Percentiles rank a stretch among this genome's conserved stretches.
These are phyloP conservation scores for Neurospora sp. DNA, from an alignment of 495 filamentous ascomycete species.

Conservation along the genomic window DNA sequence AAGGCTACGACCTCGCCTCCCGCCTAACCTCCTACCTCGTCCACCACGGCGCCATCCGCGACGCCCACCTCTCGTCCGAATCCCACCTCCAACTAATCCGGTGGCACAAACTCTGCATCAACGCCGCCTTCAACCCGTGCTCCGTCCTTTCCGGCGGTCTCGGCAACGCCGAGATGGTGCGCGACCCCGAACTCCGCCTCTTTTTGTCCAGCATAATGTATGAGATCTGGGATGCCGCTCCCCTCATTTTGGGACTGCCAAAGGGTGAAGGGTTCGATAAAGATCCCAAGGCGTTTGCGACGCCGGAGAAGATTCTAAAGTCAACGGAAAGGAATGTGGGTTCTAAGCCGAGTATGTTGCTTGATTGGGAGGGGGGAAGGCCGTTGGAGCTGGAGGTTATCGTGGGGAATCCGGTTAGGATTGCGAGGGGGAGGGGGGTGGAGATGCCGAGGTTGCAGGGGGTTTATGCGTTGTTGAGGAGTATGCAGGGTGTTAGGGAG, in stretches of 20 bases:
- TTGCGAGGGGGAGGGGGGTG: constrained; percentile 40
- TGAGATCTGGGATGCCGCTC: constrained; percentile 46
- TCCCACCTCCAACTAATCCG: constrained; percentile 45
- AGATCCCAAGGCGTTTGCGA: constrained; percentile 25
- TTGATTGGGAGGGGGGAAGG: constrained; percentile 47
- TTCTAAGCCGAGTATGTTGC: constrained; percentile 48
- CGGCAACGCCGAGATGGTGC: constrained; percentile 45
- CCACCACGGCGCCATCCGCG: constrained; percentile 38
- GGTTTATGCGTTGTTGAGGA: constrained; percentile 41
- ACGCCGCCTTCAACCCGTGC: constrained; percentile 54
- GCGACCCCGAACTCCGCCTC: constrained; percentile 37
- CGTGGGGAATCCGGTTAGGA: constrained; percentile 47
- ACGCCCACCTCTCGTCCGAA: constrained; percentile 40
- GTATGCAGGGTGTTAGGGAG: constrained; percentile 35
- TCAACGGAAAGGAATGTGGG: constrained; percentile 47
- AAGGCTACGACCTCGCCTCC: constrained; percentile 15
- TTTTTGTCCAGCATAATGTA: constrained; percentile 44
- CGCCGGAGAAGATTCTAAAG: constrained; percentile 42
- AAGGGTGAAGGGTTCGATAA: not conserved
- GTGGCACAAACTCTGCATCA: constrained; percentile 59
- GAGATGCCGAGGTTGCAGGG: constrained; percentile 44
- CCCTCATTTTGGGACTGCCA: constrained; percentile 34
- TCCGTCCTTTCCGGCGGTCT: constrained; percentile 46
- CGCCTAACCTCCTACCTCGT: constrained; percentile 29
- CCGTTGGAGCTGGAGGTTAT: constrained; percentile 54